These are phyloP conservation scores for Blastocystis sp. DNA, from an alignment of 352 stramenopile species.

Conservation along the genomic window DNA sequence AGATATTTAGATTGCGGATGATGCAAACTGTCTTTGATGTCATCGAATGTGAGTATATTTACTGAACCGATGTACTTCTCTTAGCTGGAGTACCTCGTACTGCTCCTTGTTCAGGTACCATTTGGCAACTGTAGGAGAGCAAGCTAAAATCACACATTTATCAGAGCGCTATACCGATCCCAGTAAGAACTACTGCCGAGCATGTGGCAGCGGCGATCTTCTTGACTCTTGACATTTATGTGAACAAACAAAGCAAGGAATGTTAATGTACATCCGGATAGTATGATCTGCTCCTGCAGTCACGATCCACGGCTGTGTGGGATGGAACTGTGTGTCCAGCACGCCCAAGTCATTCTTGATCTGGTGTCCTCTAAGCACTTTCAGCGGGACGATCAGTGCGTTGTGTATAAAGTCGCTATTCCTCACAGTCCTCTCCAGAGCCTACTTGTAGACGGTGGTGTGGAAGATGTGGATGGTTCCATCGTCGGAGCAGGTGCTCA, in stretches of 20 bases:
- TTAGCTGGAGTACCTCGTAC: neutral
- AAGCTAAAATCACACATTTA: neutral
- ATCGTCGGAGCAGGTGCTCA: slow-evolving; percentile 95
- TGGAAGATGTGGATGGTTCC: slow-evolving; percentile 98
- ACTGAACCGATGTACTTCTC: neutral
- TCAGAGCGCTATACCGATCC: neutral
- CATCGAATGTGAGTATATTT: neutral
- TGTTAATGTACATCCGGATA: slow-evolving; percentile 93
- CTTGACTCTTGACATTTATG: neutral
- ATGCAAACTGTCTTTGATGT: neutral
- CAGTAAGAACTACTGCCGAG: neutral
- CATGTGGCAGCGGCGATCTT: neutral
- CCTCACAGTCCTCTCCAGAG: neutral
- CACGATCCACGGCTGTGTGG: slow-evolving; percentile 87
- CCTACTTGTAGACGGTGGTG: slow-evolving; percentile 87
- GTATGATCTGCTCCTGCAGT: slow-evolving; percentile 85
- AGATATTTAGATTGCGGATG: slow-evolving; percentile 52
- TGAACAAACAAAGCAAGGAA: slow-evolving; percentile 66
- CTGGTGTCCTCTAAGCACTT: slow-evolving; percentile 89
- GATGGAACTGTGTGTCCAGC: slow-evolving; percentile 90
- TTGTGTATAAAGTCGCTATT: slow-evolving; percentile 93
- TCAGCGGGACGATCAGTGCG: slow-evolving; percentile 96
- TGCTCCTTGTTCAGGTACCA: neutral
- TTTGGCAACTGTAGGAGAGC: neutral
- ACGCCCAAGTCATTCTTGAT: slow-evolving; percentile 84